Evolutionary conservation across 2,329 filamentous ascomycete genomes (phyloP).

Genomic region (Aureobasidium sp.): DNA sequence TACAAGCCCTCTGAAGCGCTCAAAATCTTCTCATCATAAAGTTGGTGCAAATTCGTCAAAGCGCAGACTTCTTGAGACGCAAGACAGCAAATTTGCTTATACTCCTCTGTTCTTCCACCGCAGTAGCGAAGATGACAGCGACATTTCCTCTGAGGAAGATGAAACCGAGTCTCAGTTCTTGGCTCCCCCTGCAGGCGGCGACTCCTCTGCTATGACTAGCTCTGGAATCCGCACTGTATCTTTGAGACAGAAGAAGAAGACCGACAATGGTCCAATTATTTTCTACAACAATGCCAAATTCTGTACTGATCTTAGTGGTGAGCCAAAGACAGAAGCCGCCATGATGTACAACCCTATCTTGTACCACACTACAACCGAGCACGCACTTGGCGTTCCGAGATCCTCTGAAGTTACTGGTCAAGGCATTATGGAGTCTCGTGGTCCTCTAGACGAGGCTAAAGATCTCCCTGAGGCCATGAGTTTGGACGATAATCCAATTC

Average conservation of each 20-base stretch:
- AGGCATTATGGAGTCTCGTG: slow-evolving; percentile 24
- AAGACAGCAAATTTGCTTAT: slow-evolving; percentile 34
- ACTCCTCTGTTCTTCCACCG: slow-evolving; percentile 43
- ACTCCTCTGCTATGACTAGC: slow-evolving; percentile 39
- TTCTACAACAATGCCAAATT: slow-evolving; percentile 77
- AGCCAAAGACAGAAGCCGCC: slow-evolving; percentile 33
- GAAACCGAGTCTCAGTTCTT: slow-evolving; percentile 27
- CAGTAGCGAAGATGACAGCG: slow-evolving; percentile 35
- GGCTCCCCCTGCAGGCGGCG: slow-evolving; percentile 23
- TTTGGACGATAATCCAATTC: slow-evolving; percentile 31
- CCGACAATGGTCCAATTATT: slow-evolving; percentile 67
- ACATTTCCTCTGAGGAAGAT: slow-evolving; percentile 27
- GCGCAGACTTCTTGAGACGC: not conserved
- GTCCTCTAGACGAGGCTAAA: slow-evolving; percentile 24
- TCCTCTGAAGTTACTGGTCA: not conserved
- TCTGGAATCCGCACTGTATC: slow-evolving; percentile 39
- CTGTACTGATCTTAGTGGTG: slow-evolving; percentile 70
- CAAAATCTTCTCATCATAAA: slow-evolving; percentile 7
- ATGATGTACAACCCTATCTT: slow-evolving; percentile 16
- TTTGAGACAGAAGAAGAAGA: slow-evolving; percentile 41
- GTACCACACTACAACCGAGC: slow-evolving; percentile 28
- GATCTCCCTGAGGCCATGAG: slow-evolving; percentile 30
- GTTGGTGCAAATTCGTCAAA: not conserved
- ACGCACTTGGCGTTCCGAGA: slow-evolving; percentile 27
- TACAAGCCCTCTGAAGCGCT: slow-evolving; percentile 25